phyloP scores from a whole-genome alignment of 2,329 filamentous ascomycete species.

The Tolypocladium cylindrosporum region DNA sequence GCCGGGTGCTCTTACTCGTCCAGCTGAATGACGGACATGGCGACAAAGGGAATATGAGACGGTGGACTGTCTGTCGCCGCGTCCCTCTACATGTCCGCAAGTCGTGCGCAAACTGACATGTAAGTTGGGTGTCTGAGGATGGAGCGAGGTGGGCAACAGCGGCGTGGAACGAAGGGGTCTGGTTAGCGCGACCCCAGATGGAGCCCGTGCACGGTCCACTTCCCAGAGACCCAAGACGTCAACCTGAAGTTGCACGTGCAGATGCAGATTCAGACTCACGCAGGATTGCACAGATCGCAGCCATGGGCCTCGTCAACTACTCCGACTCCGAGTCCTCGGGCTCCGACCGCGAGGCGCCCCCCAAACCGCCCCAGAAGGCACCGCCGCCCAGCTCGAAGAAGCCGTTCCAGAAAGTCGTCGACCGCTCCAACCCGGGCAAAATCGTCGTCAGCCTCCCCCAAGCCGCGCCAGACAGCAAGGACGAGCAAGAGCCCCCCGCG shows the following conservation, averaged over 20 bases:
- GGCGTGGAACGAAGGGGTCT: neutral
- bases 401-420: slow-evolving; percentile 69
- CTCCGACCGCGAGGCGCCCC: slow-evolving; percentile 33
- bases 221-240: too few relatives aligned
- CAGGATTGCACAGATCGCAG: slow-evolving; percentile 5
- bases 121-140: neutral
- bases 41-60: slow-evolving; percentile 1
- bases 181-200: neutral
- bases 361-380: slow-evolving; percentile 19
- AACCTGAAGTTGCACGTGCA: neutral
- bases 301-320: slow-evolving; percentile 73
- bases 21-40: slow-evolving; percentile 28
- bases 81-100: slow-evolving; percentile 9
- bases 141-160: neutral
- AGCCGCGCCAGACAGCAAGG: slow-evolving; percentile 26
- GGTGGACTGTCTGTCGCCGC: neutral
- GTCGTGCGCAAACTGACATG: neutral
- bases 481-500: slow-evolving; percentile 40
- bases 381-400: slow-evolving; percentile 35
- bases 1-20: slow-evolving; percentile 21
- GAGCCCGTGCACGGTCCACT: neutral
- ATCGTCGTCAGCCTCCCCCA: slow-evolving; percentile 72
- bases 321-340: slow-evolving; percentile 74
- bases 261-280: neutral
- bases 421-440: slow-evolving; percentile 71